phyloP scores from a whole-genome alignment of 345 rosid genomes.

The Hibiscus trionum region DNA sequence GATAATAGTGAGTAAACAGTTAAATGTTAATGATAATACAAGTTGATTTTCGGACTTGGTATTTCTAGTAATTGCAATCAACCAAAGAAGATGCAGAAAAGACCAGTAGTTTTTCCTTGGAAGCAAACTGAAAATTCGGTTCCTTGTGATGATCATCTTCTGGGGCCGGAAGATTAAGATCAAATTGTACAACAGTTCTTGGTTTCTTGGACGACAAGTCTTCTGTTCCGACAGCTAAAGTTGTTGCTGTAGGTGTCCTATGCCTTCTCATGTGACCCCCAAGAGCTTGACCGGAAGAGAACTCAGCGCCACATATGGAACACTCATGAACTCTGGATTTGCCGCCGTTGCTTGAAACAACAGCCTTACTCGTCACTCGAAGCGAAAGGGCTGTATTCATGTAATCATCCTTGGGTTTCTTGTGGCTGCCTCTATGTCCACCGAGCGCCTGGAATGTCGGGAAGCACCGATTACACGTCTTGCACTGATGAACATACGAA shows the following conservation, averaged over 20 bases:
- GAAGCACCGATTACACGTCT: slow-evolving; percentile 72
- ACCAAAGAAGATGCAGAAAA: slow-evolving; percentile 54
- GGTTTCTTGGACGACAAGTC: slow-evolving; percentile 27
- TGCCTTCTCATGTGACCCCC: slow-evolving; percentile 99
- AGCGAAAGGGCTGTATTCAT: slow-evolving; percentile 46
- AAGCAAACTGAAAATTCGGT: neutral
- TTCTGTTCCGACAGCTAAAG: slow-evolving; percentile 14
- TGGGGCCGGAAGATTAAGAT: slow-evolving; percentile 72
- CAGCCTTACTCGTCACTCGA: slow-evolving; percentile 25
- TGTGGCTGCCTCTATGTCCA: slow-evolving; percentile 89
- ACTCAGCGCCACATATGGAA: slow-evolving; percentile 72
- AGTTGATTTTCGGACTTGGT: neutral
- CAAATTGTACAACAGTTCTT: slow-evolving; percentile 31
- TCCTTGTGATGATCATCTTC: slow-evolving; percentile 28
- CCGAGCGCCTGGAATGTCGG: slow-evolving; percentile 92
- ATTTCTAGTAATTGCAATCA: slow-evolving; percentile 51
- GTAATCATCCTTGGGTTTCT: slow-evolving; percentile 42
- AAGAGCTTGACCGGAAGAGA: slow-evolving; percentile 83
- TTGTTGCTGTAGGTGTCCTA: slow-evolving; percentile 25
- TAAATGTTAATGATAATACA: neutral
- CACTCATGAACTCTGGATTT: slow-evolving; percentile 70
- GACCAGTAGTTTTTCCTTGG: slow-evolving; percentile 38
- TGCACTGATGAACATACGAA: slow-evolving; percentile 52
- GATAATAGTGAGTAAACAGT: slow-evolving; percentile 7
- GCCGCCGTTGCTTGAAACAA: neutral